These are phyloP conservation scores for Rhazya stricta DNA, from an alignment of 257 asterid species.

Conservation along the genomic window DNA sequence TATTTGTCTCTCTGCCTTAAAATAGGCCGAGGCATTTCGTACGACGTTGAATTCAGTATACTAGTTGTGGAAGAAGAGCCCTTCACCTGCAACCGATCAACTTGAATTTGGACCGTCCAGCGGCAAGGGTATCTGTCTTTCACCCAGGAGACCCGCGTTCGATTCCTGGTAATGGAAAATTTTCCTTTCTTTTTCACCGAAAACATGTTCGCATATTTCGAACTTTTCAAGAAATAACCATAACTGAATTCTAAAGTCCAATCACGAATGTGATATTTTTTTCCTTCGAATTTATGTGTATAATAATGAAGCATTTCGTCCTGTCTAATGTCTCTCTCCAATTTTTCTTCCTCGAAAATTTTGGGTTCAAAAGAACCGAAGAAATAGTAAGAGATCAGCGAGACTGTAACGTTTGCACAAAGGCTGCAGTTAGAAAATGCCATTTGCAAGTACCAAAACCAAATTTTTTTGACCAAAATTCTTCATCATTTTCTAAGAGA, in stretches of 20 bases:
- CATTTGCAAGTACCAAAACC: neutral
- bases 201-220: no score
- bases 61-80: no score
- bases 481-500: constrained; percentile 2
- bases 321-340: neutral
- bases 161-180: constrained; percentile 85
- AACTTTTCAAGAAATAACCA: no score
- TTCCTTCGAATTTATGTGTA: no score
- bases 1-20: neutral
- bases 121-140: constrained; percentile 98
- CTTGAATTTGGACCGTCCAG: constrained; percentile 99
- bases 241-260: no score
- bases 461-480: neutral
- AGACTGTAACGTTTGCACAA: neutral
- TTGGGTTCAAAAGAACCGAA: neutral
- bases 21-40: neutral
- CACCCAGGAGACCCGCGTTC: constrained; percentile 99
- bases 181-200: no score
- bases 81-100: no score
- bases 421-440: neutral
- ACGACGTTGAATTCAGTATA: no score
- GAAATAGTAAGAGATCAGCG: neutral
- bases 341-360: neutral
- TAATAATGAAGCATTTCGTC: neutral
- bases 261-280: no score